phyloP scores from a whole-genome alignment of 345 rosid genomes.

The Litchi chinensis region DNA sequence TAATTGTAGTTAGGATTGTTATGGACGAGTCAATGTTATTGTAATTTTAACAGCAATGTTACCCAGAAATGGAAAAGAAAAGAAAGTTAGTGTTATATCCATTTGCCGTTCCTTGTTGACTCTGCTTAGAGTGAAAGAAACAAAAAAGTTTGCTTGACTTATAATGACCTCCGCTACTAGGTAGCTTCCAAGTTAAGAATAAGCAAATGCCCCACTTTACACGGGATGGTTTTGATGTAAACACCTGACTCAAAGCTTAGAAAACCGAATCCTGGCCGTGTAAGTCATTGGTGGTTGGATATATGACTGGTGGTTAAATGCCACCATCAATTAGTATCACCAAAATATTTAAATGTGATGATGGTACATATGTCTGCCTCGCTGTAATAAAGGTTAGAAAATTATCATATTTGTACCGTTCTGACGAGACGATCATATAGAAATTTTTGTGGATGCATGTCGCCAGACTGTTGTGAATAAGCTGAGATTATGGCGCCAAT shows the following conservation, averaged over 20 bases:
- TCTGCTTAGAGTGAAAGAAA: constrained; percentile 6
- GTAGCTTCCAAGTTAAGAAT: constrained; percentile 15
- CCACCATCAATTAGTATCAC: neutral
- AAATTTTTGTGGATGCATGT: neutral
- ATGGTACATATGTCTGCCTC: too few species aligned
- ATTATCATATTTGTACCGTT: too few species aligned
- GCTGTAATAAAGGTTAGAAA: too few species aligned
- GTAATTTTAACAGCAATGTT: neutral
- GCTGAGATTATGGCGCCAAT: neutral
- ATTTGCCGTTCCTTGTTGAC: neutral
- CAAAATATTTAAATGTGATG: too few species aligned
- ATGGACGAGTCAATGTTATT: neutral
- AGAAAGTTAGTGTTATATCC: neutral
- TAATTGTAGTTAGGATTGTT: constrained; percentile 11
- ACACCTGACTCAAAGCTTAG: neutral
- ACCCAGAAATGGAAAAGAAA: neutral
- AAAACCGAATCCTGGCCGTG: too few species aligned
- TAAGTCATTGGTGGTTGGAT: too few species aligned
- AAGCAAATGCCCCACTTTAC: neutral
- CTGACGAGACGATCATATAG: too few species aligned
- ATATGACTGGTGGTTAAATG: neutral
- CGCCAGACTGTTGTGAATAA: neutral
- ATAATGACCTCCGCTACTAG: neutral
- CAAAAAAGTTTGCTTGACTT: constrained; percentile 8
- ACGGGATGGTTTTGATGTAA: neutral